Evolutionary conservation across 2,329 filamentous ascomycete species (phyloP), one percentile per base, ranked within the genome.

Genomic region (Westerdykella aurantiaca): DNA sequence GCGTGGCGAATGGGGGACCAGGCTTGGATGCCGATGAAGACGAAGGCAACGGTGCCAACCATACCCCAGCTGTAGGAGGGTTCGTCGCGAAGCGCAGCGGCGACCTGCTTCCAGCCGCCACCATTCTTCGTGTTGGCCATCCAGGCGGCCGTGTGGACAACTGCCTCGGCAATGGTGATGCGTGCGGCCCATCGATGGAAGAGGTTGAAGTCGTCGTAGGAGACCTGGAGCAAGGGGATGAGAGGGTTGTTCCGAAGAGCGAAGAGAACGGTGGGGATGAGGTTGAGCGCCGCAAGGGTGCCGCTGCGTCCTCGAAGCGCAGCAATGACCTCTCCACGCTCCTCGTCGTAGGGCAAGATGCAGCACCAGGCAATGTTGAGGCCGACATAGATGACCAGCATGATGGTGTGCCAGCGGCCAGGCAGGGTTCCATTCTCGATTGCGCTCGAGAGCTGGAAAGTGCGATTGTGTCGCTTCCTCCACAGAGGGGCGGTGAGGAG

Each of bases 121-220:
- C 81, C 82, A 9, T 79, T 31, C 22, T 55, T 47, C 5, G 64
- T 83, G 45, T 89, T 87, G 54, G 86, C 78, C 17, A 81, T 71
- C 86, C 89, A 96, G 35, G 80, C 79, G 31, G 80, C 56, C 2
- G 82, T 83, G 68, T 94, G 88, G 12, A 84, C 73, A 38, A 88
- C 55, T n/a, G 77, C 70, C 63, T 91, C 82, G 2, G 83, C 45
- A 18, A 88, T 79, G 34, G 86, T 78, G 35, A 90, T 80, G 21
- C 88, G 79, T 22, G 86, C 88, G 49, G 88, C 79, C 86, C 87
- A 94, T 51, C 88, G 80, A 66, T 94, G 88, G 40, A 93, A 72
- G 7, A 93, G 81, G 65, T 97, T 97, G 76, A 94, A 97, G 0
- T 90, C 95, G 67, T 97, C 93, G 70, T 96, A 98, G 66, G 87